Evolutionary conservation across 2,329 filamentous ascomycete genomes (phyloP), one percentile per base, ranked within the genome.

Genomic region (Pseudocercospora fuligena): DNA sequence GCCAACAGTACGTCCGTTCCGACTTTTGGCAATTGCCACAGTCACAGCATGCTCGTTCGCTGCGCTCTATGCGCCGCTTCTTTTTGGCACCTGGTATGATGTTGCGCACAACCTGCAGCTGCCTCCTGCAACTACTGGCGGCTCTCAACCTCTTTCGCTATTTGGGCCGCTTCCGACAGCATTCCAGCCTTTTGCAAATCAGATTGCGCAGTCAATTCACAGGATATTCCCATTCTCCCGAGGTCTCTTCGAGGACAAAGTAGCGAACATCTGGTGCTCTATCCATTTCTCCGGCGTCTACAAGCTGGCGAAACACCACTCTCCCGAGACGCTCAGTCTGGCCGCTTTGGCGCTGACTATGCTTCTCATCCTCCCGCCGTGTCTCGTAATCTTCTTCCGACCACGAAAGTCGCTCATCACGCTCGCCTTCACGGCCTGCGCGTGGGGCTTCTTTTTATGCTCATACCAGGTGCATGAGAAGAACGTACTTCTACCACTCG

Each of bases 401-500:
- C 94, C 94, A 0, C 87, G 88, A 53, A 93, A 90, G 73, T 87
- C 89, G 43, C 84, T 94, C 5, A 80, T 97, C 16, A 93, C 93
- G 1, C 86, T 92, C 40, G 92, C 92, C 0, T 88, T 97, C 65
- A 90, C 94, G 1, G 86, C 91, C 1, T 93, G 92, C 0, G 92
- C 94, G 1, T 99, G 94, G 95, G 94, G 91, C 0, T 99, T 99
- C 83, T 98, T 98, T 78, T 84, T 99, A 16, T 97, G 96, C 81
- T 96, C 92, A 74, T 99, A 96, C 78, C 95, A 99, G 77, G 95
- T 99, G 0, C 95, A 99, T 75, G 95, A 99, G 82, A 99, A 99
- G 85, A 97, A 93, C 70, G 93, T 97, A 0, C 84, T 99, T 5
- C 86, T 99, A 1, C 95, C 95, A 0, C 83, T 98, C 59, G 87